Evolutionary conservation across 352 stramenopile genomes (phyloP), one percentile per base, ranked within the genome.

Genomic region (Chrysophaeum taylorii): DNA sequence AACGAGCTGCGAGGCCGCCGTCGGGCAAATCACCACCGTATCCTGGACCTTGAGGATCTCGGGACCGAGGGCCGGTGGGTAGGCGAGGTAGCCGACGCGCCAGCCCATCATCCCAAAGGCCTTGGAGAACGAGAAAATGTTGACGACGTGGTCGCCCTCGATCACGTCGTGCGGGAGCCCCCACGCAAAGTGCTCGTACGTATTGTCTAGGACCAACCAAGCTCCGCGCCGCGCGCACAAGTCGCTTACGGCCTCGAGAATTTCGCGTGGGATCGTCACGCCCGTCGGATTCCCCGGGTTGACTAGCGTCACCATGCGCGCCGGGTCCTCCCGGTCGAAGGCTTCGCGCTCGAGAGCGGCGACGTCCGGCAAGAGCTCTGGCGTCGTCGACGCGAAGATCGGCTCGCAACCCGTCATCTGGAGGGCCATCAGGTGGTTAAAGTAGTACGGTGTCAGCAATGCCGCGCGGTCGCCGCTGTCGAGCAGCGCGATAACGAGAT

Each of bases 101-200:
- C 77, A 84, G 9, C 78, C 78, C 64, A 70, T 80, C 81, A 38
- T 78, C 78, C 37, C 82, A 67, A 76, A 85, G 86, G 64, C 79
- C 74, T 92, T 91, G 23, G 75, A 87, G 70, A 91, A 87, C 31
- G 78, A 85, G 71, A 89, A 90, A 42, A 91, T 81, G 71, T 90
- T 84, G 39, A 92, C 80, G 0, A 92, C 79, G 70, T 87, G 80
- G 29, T 77, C 75, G 54, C 76, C 73, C 43, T 81, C 72, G 2
- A 64, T 33, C 67, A 82, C 81, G 39, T 74, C 80, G 16, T 78
- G 68, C 54, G 68, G 74, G 42, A 70, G 68, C 27, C 52, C 61
- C 29, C 85, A 72, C 38, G 84, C 75, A 68, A 92, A 91, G 68
- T 90, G 81, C 66, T 90, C 83, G 69, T 91, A 92, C 1, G 84